phyloP scores from a whole-genome alignment of 176 grass and related monocot species.

The Eragrostis curvula region DNA sequence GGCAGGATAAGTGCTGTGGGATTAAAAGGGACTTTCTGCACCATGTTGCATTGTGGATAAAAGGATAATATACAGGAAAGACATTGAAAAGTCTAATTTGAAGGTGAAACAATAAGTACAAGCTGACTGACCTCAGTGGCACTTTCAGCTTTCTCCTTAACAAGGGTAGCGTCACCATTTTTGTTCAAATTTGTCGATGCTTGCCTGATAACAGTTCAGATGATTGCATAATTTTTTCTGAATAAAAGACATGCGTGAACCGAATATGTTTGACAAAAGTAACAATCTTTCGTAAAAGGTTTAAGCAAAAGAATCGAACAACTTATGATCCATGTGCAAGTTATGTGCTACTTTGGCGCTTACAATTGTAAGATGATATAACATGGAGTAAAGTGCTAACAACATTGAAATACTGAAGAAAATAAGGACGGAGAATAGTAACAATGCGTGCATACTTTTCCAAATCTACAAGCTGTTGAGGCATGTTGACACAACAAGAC shows the following conservation, averaged over 20 bases:
- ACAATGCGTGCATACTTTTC: slow-evolving; percentile 56
- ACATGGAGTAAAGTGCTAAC: slow-evolving; percentile 2
- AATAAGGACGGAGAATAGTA: slow-evolving; percentile 1
- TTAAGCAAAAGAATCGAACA: slow-evolving; percentile 13
- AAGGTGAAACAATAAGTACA: slow-evolving; percentile 59
- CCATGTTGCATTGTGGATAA: too few species aligned
- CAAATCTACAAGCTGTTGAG: slow-evolving; percentile 63
- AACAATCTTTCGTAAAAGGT: background rate
- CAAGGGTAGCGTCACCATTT: slow-evolving; percentile 64
- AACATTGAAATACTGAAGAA: background rate
- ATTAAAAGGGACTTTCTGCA: background rate
- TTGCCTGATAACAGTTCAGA: slow-evolving; percentile 67
- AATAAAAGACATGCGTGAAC: background rate
- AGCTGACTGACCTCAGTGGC: slow-evolving; percentile 59
- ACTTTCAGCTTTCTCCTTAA: slow-evolving; percentile 70
- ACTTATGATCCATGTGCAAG: slow-evolving; percentile 7
- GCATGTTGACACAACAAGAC: slow-evolving; percentile 57
- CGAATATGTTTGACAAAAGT: background rate
- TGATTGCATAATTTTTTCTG: slow-evolving; percentile 14
- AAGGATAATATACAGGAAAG: background rate
- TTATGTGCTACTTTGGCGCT: background rate
- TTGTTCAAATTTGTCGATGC: slow-evolving; percentile 66
- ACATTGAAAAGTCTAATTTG: background rate
- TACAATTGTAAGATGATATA: slow-evolving; percentile 2
- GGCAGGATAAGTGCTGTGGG: background rate